Evolutionary conservation across 2,329 filamentous ascomycete genomes (phyloP).

Genomic region (Talaromyces pinophilus): DNA sequence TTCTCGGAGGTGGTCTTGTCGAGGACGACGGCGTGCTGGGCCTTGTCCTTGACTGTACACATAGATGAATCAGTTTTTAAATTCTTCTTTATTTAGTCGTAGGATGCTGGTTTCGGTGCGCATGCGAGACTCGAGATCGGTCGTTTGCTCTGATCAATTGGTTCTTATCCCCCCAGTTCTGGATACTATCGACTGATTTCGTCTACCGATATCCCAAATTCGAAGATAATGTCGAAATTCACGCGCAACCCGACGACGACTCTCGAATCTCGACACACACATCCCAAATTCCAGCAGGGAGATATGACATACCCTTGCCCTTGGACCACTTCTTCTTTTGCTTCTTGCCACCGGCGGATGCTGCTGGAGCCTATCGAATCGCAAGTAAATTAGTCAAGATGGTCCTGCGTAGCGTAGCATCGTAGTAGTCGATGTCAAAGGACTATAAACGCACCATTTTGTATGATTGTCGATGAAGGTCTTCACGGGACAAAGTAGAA

Average conservation of each 20-base stretch:
- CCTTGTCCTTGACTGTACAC: conserved; percentile 97
- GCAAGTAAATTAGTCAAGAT: conserved; percentile 22
- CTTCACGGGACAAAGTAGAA: conserved; percentile 37
- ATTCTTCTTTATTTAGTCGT: neutral
- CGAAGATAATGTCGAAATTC: no score
- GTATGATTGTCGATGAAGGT: conserved; percentile 38
- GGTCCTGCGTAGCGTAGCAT: conserved; percentile 7
- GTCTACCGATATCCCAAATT: no score
- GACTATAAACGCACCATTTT: conserved; percentile 37
- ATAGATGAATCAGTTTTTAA: conserved; percentile 7
- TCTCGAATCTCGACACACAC: conserved; percentile 18
- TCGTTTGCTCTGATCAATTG: neutral
- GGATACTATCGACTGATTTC: neutral
- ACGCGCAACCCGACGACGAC: no score
- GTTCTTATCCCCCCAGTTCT: neutral
- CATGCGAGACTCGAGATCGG: conserved; percentile 9
- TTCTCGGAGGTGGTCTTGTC: conserved; percentile 97
- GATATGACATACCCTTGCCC: conserved; percentile 54
- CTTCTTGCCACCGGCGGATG: conserved; percentile 52
- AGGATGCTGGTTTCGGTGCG: neutral
- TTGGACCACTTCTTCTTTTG: conserved; percentile 61
- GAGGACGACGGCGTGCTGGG: conserved; percentile 96
- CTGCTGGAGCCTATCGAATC: conserved; percentile 47
- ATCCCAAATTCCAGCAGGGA: conserved; percentile 19
- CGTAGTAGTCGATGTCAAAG: neutral